These are phyloP conservation scores for Aureobasidium uvarum DNA, from an alignment of 2,329 filamentous ascomycete species.

Conservation along the genomic window DNA sequence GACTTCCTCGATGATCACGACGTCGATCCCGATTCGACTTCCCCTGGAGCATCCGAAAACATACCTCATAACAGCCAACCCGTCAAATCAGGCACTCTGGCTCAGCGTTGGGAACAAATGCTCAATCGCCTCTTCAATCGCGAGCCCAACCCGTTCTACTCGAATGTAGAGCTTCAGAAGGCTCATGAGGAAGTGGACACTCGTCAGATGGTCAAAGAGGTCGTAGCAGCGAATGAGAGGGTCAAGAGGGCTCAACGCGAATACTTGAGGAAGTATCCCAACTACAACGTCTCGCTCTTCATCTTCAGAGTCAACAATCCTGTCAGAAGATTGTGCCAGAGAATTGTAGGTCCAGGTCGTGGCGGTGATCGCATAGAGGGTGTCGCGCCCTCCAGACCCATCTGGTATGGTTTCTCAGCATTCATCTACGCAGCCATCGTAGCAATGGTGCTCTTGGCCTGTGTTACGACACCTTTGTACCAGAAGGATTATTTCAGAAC, in stretches of 20 bases:
- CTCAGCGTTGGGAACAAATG: slow-evolving; percentile 32
- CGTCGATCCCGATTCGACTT: slow-evolving; percentile 30
- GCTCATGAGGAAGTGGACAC: slow-evolving; percentile 79
- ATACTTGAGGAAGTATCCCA: slow-evolving; percentile 81
- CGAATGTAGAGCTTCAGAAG: slow-evolving; percentile 67
- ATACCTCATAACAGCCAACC: neutral
- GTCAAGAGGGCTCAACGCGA: slow-evolving; percentile 87
- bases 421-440: slow-evolving; percentile 94
- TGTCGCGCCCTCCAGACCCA: slow-evolving; percentile 78
- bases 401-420: slow-evolving; percentile 92
- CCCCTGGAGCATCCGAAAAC: slow-evolving; percentile 2
- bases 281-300: slow-evolving; percentile 89
- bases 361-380: slow-evolving; percentile 86
- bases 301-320: slow-evolving; percentile 77
- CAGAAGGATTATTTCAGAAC: slow-evolving; percentile 78
- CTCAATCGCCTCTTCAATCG: slow-evolving; percentile 39
- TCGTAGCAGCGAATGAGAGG: slow-evolving; percentile 76
- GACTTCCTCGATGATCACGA: slow-evolving; percentile 85
- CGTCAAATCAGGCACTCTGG: slow-evolving; percentile 19
- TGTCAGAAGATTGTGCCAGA: slow-evolving; percentile 79
- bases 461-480: slow-evolving; percentile 89
- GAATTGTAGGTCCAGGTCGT: slow-evolving; percentile 85
- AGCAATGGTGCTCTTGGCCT: slow-evolving; percentile 95
- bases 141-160: slow-evolving; percentile 95
- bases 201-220: slow-evolving; percentile 83